Conservation (phyloP, 2,329 filamentous ascomycete genomes). For the Calonectria multiphialidica region DNA sequence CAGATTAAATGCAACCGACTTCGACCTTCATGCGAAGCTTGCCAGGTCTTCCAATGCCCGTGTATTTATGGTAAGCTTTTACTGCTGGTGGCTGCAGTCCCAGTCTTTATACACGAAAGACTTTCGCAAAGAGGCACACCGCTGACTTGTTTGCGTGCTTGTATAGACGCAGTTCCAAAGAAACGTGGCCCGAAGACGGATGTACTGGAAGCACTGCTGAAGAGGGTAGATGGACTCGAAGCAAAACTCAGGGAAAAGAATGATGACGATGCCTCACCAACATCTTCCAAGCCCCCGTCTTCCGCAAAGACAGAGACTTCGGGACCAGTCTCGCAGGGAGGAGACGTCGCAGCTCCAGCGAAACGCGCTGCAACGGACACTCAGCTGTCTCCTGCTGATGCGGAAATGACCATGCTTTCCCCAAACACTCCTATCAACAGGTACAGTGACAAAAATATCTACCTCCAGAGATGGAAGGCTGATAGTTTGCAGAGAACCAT, state of each 20-base stretch:
- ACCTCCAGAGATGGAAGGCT: constrained; percentile 3
- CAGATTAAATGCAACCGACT: constrained; percentile 94
- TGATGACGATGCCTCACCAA: constrained; percentile 46
- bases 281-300: constrained; percentile 31
- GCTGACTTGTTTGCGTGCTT: not conserved
- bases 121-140: not conserved
- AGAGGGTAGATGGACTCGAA: constrained; percentile 87
- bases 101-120: no score
- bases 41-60: constrained; percentile 88
- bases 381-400: constrained; percentile 43
- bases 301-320: constrained; percentile 37
- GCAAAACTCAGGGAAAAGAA: constrained; percentile 81
- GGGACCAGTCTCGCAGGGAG: constrained; percentile 38
- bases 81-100: no score
- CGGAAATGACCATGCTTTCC: constrained; percentile 37
- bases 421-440: constrained; percentile 42
- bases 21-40: constrained; percentile 87
- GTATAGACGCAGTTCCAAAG: constrained; percentile 85
- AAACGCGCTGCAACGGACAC: constrained; percentile 56
- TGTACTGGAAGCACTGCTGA: constrained; percentile 85
- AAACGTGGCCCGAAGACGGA: constrained; percentile 93
- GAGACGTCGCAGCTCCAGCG: constrained; percentile 51
- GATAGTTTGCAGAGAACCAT: constrained; percentile 55
- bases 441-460: constrained; percentile 23
- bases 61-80: constrained; percentile 83